Evolutionary conservation across 176 grass and related monocot species (phyloP), one percentile per base, ranked within the genome.

Genomic region (Miscanthus lutarioriparius): DNA sequence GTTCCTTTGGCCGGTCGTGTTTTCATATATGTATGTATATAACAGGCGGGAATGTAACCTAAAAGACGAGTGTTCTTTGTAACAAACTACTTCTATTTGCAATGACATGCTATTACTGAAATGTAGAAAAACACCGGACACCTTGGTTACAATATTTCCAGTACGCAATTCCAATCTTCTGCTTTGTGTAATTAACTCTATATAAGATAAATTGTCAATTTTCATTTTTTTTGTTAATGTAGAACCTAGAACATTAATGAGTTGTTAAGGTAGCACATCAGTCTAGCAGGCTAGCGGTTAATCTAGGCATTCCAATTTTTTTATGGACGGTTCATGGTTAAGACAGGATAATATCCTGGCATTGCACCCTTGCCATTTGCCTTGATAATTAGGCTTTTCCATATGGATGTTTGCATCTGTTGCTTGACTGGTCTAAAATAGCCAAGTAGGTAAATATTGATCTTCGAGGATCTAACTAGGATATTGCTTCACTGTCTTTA

Each of bases 351-450:
- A 40, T 70, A 41, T 70, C 53, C 53, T 77, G 32, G 32, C 32
- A 58, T 6, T 58, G 48, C 53, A 61, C 10, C 53, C 33, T 32
- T 77, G 15, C 56, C n/a, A 19, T 62, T 78, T 49, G 47, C 37
- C 56, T 78, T 26, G n/a, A 28, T 64, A 27, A 26, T 43, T 43
- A 27, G 14, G 19, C 19, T 71, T 85, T 67, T 70, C 8, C 36
- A 63, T 47, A 3, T 58, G 43, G 32, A 77, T 69, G 35, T 30
- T 32, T 32, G 30, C 32, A 33, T 33, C 32, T 32, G 51, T 41
- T 68, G 33, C 37, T 88, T n/a, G 9, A 58, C 8, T 78, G 33
- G 26, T 64, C 70, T 53, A 70, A 87, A 82, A 56, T 88, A n/a
- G 67, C 7, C 33, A 45, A 76, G 35, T 77, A 39, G 22, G 75